Evolutionary conservation across 208 protist species (phyloP), one percentile per base, ranked within the genome.

Genomic region (Crithidia mellificae): DNA sequence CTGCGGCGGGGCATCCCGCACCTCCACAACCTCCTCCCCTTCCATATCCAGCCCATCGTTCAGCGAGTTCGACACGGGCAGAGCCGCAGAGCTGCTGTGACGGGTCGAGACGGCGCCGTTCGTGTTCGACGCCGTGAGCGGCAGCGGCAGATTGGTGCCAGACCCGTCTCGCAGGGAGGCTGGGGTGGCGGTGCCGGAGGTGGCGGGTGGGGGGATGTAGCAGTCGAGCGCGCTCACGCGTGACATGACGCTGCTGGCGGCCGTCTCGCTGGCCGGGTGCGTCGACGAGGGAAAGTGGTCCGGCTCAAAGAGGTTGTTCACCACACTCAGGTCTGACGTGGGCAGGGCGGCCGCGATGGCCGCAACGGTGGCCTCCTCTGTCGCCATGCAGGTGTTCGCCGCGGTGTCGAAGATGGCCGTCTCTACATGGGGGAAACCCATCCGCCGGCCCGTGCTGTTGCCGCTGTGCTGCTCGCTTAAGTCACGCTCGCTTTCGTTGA

Each of bases 341-440:
- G 25, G 19, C 11, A 2, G 12, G 32, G 38, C 25, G n/a, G n/a
- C n/a, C n/a, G n/a, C n/a, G n/a, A n/a, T n/a, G n/a, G n/a, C n/a
- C n/a, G n/a, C n/a, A n/a, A n/a, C n/a, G n/a, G n/a, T n/a, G n/a
- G n/a, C n/a, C n/a, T n/a, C n/a, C n/a, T n/a, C n/a, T 6, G 14
- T 17, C 4, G 43, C 46, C 17, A 4, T 19, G n/a, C 58, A 24
- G 30, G 44, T 29, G 46, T 64, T 52, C 20, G n/a, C 20, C 17
- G 19, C 49, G 7, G 27, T 11, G 56, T 75, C 61, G 38, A 75
- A 65, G 38, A 75, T 68, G 20, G 70, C 55, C 27, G 70, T 69
- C 25, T 30, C 55, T 2, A 69, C 47, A 25, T 68, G 63, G 11
- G 70, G 36, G 2, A 69, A 32, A 6, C 43, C 39, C 6, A 29